These are phyloP conservation scores for Trichoderma virens DNA, from an alignment of 495 filamentous ascomycete species.

Conservation along the genomic window DNA sequence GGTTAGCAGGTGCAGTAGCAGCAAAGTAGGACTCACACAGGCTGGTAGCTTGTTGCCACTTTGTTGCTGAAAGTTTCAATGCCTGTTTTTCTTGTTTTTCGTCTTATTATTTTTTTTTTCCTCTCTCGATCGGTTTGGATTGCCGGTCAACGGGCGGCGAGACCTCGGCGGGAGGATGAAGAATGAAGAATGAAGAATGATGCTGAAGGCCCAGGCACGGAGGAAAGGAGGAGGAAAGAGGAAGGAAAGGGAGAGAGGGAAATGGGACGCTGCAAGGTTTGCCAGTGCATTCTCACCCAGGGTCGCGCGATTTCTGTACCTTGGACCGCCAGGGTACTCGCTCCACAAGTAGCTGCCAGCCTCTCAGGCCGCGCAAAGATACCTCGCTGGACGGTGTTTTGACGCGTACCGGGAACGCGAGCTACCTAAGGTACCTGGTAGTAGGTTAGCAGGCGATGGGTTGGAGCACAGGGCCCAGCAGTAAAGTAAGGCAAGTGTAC, in stretches of 20 bases:
- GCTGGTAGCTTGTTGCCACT: background rate
- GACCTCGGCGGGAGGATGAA: too few relatives aligned
- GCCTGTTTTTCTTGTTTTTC: too few relatives aligned
- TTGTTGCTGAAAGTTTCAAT: background rate
- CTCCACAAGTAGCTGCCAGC: background rate
- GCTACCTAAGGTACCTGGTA: too few relatives aligned
- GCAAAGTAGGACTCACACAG: background rate
- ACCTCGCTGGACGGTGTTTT: background rate
- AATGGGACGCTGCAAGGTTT: constrained; percentile 4
- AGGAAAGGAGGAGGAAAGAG: background rate
- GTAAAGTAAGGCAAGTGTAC: background rate
- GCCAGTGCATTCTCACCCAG: background rate
- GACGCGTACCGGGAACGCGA: constrained; percentile 3
- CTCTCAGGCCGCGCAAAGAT: background rate
- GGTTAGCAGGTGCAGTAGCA: background rate
- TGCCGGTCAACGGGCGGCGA: too few relatives aligned
- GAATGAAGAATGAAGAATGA: too few relatives aligned
- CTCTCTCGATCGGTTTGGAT: too few relatives aligned
- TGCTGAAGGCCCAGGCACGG: too few relatives aligned
- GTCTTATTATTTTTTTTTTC: too few relatives aligned
- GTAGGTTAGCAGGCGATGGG: background rate
- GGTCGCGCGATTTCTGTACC: background rate
- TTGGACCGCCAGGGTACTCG: background rate
- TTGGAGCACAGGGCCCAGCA: background rate
- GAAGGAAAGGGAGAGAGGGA: background rate